Base-by-base conservation (phyloP, 306 rosid species). In the Lathyrus aphaca region DNA sequence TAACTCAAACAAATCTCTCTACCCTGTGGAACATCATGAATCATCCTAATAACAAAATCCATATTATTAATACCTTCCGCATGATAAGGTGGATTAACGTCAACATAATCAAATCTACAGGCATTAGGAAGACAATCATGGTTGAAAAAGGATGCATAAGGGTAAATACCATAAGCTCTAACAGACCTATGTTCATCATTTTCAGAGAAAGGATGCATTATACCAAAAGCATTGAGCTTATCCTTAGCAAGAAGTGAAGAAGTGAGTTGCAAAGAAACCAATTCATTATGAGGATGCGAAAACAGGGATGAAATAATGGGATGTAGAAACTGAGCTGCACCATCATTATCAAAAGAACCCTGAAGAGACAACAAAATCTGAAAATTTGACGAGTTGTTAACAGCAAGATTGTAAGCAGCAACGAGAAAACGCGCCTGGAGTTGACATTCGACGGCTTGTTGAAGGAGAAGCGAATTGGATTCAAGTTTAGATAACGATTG, bases 121-220 rank as follows among this genome's bases (percentile, higher is more conserved):
- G 97, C 96, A 81, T 91, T 91, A 21, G 97, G 97, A 67, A 91
- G 96, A 77, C 96, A 91, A 27, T 88, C 97, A 32, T 91, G 96
- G 75, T 91, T 91, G 64, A 91, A 91, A 49, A 84, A 84, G 7
- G 94, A 85, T 21, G 94, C 91, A 16, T 71, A 76, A 14, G 89
- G 86, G 77, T 90, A 90, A 27, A 90, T 77, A 1, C 88, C 91
- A 61, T 85, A 90, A 15, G 91, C 96, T 76, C 96, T 82, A 14
- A 89, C 92, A 44, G 84, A 78, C 43, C 96, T 79, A 78, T 57
- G 64, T 44, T 71, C 91, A 42, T 77, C 80, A 68, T 67, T 69
- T 45, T 14, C 60, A 60, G 85, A 63, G 80, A 63, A 66, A 43
- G 96, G 91, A 73, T 86, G 86, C 96, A 86, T 88, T 61, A 91